Conservation (phyloP, 2,329 filamentous ascomycete species). For the Colletotrichum siamense region DNA sequence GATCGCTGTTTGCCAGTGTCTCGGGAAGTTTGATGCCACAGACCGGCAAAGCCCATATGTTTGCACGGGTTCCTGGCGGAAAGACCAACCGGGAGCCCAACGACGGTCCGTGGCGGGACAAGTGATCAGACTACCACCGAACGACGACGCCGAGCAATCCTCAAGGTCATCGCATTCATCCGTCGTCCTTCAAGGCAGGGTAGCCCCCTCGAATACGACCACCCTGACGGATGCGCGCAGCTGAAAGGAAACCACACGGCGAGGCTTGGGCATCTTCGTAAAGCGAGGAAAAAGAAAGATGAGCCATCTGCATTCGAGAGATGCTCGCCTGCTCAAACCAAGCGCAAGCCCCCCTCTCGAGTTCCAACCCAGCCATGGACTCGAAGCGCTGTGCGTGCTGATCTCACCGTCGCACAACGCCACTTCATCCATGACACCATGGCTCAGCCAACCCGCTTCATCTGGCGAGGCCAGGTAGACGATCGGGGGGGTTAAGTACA, state of each 20-base stretch:
- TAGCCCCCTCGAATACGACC: neutral
- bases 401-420: conserved; percentile 15
- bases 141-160: neutral
- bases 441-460: conserved; percentile 10
- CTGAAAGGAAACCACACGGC: neutral
- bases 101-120: neutral
- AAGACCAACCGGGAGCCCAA: neutral
- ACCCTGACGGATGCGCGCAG: neutral
- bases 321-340: conserved; percentile 4
- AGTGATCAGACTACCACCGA: neutral
- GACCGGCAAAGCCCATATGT: neutral
- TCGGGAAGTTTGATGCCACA: conserved; percentile 18
- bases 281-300: neutral
- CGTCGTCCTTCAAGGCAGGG: neutral
- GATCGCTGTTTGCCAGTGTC: conserved; percentile 27
- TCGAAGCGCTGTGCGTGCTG: neutral
- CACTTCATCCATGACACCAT: conserved; percentile 10
- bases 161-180: neutral
- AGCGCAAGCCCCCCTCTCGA: neutral
- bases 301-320: neutral
- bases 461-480: neutral
- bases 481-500: neutral
- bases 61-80: neutral
- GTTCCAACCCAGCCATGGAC: neutral
- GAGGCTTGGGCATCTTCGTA: neutral